phyloP scores from a whole-genome alignment of 2,329 filamentous ascomycete genomes.

The Fusarium phyllophilum region DNA sequence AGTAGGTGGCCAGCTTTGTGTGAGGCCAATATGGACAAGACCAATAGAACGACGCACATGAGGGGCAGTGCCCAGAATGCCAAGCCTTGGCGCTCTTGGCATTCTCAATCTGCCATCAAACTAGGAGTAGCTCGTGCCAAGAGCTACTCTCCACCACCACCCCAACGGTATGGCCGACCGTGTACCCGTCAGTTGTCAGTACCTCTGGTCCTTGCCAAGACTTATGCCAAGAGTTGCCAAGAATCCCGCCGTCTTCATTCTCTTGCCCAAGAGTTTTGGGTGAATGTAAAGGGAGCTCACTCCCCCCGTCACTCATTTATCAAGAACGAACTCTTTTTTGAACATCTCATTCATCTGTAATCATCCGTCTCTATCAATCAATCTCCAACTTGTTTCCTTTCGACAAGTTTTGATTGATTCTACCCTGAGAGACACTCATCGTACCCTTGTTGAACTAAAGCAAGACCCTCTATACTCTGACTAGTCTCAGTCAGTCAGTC shows the following conservation, averaged over 20 bases:
- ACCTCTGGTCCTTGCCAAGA: conserved; percentile 30
- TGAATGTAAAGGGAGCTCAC: conserved; percentile 52
- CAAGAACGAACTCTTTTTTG: conserved; percentile 35
- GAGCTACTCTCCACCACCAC: conserved; percentile 5
- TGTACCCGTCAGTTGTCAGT: conserved; percentile 18
- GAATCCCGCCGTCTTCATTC: conserved; percentile 52
- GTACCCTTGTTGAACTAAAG: conserved; percentile 12
- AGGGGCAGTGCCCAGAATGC: conserved; percentile 52
- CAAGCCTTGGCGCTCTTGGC: conserved; percentile 54
- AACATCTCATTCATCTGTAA: conserved; percentile 36
- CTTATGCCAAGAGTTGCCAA: conserved; percentile 42
- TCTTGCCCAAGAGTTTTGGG: conserved; percentile 48
- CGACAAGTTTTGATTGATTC: background rate
- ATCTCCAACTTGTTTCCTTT: conserved; percentile 5
- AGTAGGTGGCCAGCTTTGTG: conserved; percentile 45
- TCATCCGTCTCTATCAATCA: conserved; percentile 9
- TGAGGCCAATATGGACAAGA: conserved; percentile 40
- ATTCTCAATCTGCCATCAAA: conserved; percentile 43
- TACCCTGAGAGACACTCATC: background rate
- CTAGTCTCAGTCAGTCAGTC: conserved; percentile 20
- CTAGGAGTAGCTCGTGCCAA: conserved; percentile 25
- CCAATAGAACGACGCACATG: conserved; percentile 48
- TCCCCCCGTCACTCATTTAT: conserved; percentile 43
- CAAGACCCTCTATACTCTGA: conserved; percentile 7
- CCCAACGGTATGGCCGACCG: accelerated